Base-by-base conservation (phyloP, 2,329 filamentous ascomycete species). In the Cyclaneusma minus region DNA sequence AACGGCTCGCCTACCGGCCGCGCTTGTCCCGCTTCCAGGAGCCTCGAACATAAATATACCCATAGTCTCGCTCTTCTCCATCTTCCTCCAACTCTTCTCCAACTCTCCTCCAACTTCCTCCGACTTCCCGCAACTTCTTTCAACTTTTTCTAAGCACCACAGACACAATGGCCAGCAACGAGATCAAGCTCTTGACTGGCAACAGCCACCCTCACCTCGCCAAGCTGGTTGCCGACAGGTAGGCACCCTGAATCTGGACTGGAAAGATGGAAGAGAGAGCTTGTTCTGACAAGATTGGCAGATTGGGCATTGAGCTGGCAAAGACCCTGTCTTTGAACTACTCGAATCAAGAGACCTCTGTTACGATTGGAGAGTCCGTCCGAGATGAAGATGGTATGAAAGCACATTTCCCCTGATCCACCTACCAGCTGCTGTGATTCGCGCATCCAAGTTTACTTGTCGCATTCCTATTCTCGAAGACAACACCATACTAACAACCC, bases 331-430 rank as follows among this genome's bases (percentile, higher is more conserved):
- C 76, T 36, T 62, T 87, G 35, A 81, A 85, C 49, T 84, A 85
- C 56, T 85, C 80, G 24, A 87, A 87, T 52, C 78, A 83, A 45
- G 80, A 89, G 50, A 85, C 78, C 27, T 82, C 76, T 40, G 84
- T 95, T 31, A 93, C 84, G 12, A 91, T 94, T 43, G 85, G 87
- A 49, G 87, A 95, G 60, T 91, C 81, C 36, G 87, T 95, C 29
- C 70, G 87, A 55, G 87, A 95, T 51, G 87, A 95, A 64, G 87
- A 95, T 69, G 74, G 72, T 80, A 36, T 23, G 31, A 22, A 7
- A 13, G 7, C 9, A 17, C 21, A 22, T 6, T 22, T 6, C 14
- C 6, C 21, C 14, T 13, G 22, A n/a, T n/a, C n/a, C n/a, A n/a
- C n/a, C n/a, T n/a, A n/a, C n/a, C n/a, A n/a, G n/a, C n/a, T n/a